These are phyloP conservation scores for Exophiala oligosperma DNA, from an alignment of 2,329 filamentous ascomycete species.

Conservation along the genomic window DNA sequence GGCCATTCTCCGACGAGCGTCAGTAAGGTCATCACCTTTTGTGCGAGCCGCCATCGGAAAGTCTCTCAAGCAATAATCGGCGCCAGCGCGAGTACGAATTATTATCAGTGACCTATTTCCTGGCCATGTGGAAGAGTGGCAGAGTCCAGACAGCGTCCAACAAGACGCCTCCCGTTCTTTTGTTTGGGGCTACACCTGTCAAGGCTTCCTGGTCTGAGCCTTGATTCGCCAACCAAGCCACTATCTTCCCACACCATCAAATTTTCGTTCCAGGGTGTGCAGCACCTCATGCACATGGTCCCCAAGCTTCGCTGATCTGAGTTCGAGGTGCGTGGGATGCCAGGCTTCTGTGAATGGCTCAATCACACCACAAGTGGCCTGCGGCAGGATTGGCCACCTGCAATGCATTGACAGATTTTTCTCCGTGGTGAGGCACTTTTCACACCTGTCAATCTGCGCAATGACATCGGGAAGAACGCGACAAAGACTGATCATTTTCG, in stretches of 20 bases:
- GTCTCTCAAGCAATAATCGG: background rate
- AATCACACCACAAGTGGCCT: conserved; percentile 10
- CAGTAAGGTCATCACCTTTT: background rate
- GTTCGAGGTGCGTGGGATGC: conserved; percentile 19
- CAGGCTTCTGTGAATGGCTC: conserved; percentile 13
- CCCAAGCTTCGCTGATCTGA: conserved; percentile 5
- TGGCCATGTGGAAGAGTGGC: background rate
- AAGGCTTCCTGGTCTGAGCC: background rate
- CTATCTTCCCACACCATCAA: conserved; percentile 16
- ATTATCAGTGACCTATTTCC: background rate
- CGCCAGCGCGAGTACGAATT: background rate
- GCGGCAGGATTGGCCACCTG: background rate
- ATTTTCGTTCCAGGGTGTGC: conserved; percentile 15
- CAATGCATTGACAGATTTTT: background rate
- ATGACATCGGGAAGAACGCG: background rate
- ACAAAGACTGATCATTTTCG: background rate
- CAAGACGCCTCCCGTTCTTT: conserved; percentile 4
- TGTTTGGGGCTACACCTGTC: conserved; percentile 3
- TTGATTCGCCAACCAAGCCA: conserved; percentile 6
- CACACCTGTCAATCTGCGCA: background rate
- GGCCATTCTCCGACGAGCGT: background rate
- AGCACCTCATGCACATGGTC: conserved; percentile 6
- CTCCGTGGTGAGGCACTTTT: background rate
- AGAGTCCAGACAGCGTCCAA: conserved; percentile 2
- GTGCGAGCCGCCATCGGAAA: background rate